Evolutionary conservation across 768 basidiomycete species (phyloP).

Genomic region (Infundibulicybe gibba): DNA sequence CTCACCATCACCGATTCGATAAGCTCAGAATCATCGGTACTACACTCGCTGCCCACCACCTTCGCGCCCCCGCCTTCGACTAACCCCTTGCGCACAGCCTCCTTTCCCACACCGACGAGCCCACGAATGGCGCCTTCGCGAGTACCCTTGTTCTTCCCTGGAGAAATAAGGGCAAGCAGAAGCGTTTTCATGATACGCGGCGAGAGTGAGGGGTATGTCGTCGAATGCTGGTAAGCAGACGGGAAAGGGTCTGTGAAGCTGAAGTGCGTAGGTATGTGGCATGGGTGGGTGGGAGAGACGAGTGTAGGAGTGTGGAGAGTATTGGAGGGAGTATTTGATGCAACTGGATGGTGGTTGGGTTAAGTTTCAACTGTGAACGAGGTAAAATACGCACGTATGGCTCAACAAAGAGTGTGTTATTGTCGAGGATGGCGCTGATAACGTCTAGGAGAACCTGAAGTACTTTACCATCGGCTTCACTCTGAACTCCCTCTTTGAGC

Average conservation of each 20-base stretch:
- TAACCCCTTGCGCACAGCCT: constrained; percentile 79
- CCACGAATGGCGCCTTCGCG: constrained; percentile 90
- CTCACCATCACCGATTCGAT: constrained; percentile 60
- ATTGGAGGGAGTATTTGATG: constrained; percentile 95
- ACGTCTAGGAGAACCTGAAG: constrained; percentile 85
- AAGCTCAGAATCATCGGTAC: constrained; percentile 32
- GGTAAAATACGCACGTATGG: constrained; percentile 74
- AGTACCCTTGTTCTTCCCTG: constrained; percentile 72
- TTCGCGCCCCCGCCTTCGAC: constrained; percentile 79
- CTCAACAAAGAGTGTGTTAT: constrained; percentile 88
- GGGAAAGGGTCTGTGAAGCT: constrained; percentile 82
- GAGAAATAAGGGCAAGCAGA: constrained; percentile 74
- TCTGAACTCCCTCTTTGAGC: constrained; percentile 51
- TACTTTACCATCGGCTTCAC: constrained; percentile 63
- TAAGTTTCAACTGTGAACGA: neutral
- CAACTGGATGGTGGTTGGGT: constrained; percentile 46
- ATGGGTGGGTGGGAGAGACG: constrained; percentile 71
- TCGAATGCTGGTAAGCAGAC: constrained; percentile 75
- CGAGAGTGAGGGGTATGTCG: constrained; percentile 85
- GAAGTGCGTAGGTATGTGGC: constrained; percentile 72
- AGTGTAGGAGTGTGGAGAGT: constrained; percentile 87
- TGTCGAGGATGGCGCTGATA: constrained; percentile 80
- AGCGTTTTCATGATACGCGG: constrained; percentile 94
- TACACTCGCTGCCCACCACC: constrained; percentile 67
- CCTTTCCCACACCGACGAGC: constrained; percentile 79